Evolutionary conservation across 2,329 filamentous ascomycete genomes (phyloP).

Genomic region (Stachybotrys chartarum): DNA sequence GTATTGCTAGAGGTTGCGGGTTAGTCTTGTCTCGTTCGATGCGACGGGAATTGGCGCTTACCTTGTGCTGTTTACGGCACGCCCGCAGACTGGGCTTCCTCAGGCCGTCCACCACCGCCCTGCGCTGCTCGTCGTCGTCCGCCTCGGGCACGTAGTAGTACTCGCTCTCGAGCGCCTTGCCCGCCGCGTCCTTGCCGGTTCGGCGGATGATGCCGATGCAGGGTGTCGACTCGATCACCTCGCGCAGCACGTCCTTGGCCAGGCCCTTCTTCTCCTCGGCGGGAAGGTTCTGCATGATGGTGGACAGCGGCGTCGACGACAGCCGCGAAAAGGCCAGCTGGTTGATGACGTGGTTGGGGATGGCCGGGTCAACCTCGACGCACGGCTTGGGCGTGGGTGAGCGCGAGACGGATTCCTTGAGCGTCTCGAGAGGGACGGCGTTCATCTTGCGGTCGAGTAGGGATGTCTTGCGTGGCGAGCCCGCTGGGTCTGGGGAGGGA

Average conservation of each 20-base stretch:
- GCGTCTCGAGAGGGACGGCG: neutral
- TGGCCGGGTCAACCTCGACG: conserved; percentile 29
- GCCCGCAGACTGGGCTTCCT: conserved; percentile 82
- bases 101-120: conserved; percentile 78
- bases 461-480: conserved; percentile 7
- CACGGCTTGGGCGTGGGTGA: conserved; percentile 11
- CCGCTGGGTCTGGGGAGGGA: conserved; percentile 7
- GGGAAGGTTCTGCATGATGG: conserved; percentile 82
- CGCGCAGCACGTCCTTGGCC: conserved; percentile 56
- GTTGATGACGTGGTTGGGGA: conserved; percentile 86
- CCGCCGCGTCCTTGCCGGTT: conserved; percentile 92
- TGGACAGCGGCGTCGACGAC: conserved; percentile 83
- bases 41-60: conserved; percentile 38
- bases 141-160: conserved; percentile 93
- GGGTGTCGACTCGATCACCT: conserved; percentile 62
- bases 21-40: conserved; percentile 9
- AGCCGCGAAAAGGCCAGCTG: conserved; percentile 92
- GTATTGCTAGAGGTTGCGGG: conserved; percentile 47
- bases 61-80: conserved; percentile 96
- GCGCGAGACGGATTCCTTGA: neutral
- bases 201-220: conserved; percentile 86
- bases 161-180: conserved; percentile 88
- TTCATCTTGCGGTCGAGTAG: conserved; percentile 16
- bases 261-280: conserved; percentile 52
- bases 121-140: conserved; percentile 70